Evolutionary conservation across 192 early-diverging fungal species (phyloP).

Genomic region (Oehlia diaphana): DNA sequence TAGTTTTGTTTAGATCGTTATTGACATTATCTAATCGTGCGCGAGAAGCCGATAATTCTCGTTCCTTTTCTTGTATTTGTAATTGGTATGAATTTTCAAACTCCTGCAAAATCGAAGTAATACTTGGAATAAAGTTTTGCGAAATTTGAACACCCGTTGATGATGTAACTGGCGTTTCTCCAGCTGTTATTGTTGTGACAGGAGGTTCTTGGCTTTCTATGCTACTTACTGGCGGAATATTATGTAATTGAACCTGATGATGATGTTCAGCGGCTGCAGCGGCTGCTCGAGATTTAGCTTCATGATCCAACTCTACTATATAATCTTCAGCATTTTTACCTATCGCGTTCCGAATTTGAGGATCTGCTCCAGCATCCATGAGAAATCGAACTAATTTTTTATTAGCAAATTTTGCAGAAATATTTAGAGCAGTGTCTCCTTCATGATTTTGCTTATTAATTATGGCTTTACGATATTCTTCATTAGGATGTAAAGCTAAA

Average conservation of each 20-base stretch:
- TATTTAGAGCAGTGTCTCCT: conserved; percentile 78
- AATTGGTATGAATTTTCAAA: conserved; percentile 11
- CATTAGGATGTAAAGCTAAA: conserved; percentile 66
- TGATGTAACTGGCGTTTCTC: not conserved
- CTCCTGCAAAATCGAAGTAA: conserved; percentile 11
- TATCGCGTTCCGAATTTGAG: conserved; percentile 63
- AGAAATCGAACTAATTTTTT: conserved; percentile 60
- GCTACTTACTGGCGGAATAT: not conserved
- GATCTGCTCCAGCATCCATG: conserved; percentile 61
- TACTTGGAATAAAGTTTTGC: not conserved
- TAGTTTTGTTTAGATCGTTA: not conserved
- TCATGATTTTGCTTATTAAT: conserved; percentile 76
- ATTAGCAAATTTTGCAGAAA: conserved; percentile 62
- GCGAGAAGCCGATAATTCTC: not conserved
- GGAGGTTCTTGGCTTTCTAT: not conserved
- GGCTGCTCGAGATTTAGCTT: conserved; percentile 1
- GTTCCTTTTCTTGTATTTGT: conserved; percentile 1
- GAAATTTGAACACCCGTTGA: not conserved
- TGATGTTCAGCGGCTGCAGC: not conserved
- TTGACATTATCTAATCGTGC: not conserved
- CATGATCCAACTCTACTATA: conserved; percentile 38
- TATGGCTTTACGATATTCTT: conserved; percentile 61
- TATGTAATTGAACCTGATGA: not conserved
- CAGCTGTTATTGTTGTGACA: not conserved
- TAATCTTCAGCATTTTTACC: conserved; percentile 70